These are phyloP conservation scores for Vitis hybrid DNA, from an alignment of 177 flowering plant species.

Conservation along the genomic window DNA sequence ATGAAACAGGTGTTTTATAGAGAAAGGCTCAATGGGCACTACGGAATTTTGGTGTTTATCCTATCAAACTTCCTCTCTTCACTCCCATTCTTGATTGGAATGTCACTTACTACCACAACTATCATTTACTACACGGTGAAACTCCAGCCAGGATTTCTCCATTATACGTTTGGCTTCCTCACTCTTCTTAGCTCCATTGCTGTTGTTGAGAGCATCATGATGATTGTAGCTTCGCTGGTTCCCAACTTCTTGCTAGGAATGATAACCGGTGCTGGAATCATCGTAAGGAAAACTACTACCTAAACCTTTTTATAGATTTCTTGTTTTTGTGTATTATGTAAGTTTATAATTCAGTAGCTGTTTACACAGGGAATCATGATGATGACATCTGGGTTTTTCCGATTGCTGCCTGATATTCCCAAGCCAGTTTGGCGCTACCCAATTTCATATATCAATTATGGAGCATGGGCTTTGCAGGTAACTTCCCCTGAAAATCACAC, in stretches of 20 bases:
- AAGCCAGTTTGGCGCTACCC: slow-evolving; percentile 81
- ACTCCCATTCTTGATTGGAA: slow-evolving; percentile 59
- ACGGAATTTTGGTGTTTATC: slow-evolving; percentile 61
- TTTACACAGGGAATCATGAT: slow-evolving; percentile 66
- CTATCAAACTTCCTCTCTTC: slow-evolving; percentile 74
- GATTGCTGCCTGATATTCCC: slow-evolving; percentile 72
- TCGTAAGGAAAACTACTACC: slow-evolving; percentile 40
- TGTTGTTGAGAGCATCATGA: slow-evolving; percentile 77
- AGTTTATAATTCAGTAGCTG: not conserved
- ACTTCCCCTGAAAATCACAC: not conserved
- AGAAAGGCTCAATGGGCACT: slow-evolving; percentile 71
- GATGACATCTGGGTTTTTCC: slow-evolving; percentile 78
- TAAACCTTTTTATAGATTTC: not conserved
- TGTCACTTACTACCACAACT: slow-evolving; percentile 38
- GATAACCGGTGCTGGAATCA: slow-evolving; percentile 60
- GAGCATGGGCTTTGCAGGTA: slow-evolving; percentile 85
- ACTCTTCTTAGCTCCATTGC: slow-evolving; percentile 48
- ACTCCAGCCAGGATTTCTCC: slow-evolving; percentile 37
- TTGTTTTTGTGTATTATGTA: not conserved
- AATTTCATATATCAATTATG: slow-evolving; percentile 60
- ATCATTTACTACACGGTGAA: slow-evolving; percentile 66
- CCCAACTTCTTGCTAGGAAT: slow-evolving; percentile 80
- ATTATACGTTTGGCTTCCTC: slow-evolving; percentile 31
- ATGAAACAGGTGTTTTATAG: slow-evolving; percentile 46
- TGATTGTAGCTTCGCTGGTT: slow-evolving; percentile 77